Conservation (phyloP, 441 rosid species). For the Erodium chrysanthum region DNA sequence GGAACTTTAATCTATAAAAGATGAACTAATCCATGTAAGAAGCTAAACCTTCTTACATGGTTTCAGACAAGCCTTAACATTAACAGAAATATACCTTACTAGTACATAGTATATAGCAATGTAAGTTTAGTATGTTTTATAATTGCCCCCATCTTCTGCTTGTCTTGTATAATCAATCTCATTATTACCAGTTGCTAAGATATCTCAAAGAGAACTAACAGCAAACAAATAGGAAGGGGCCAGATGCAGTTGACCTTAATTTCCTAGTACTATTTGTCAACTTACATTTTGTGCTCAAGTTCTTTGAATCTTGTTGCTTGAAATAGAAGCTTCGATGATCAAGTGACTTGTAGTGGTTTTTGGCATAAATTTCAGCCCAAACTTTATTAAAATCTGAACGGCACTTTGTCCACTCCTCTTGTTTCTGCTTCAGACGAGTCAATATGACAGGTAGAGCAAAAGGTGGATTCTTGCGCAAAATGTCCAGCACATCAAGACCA, state of each 20-base stretch:
- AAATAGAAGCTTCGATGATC: constrained; percentile 98
- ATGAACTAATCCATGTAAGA: neutral
- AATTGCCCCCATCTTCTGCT: neutral
- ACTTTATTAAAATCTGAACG: constrained; percentile 94
- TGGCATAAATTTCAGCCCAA: constrained; percentile 93
- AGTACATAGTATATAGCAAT: neutral
- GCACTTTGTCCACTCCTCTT: constrained; percentile 94
- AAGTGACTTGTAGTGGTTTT: constrained; percentile 91
- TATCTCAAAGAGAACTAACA: constrained; percentile 13
- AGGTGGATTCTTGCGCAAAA: constrained; percentile 68
- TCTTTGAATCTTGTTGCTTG: constrained; percentile 93
- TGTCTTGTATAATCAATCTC: neutral
- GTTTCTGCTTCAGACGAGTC: constrained; percentile 95
- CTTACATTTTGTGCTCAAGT: constrained; percentile 84
- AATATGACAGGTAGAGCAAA: constrained; percentile 88
- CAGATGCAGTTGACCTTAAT: constrained; percentile 12
- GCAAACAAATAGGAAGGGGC: neutral
- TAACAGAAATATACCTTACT: neutral
- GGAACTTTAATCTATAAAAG: neutral
- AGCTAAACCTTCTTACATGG: neutral
- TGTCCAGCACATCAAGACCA: constrained; percentile 92
- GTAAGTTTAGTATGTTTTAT: neutral
- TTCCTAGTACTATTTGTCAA: neutral
- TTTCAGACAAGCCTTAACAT: neutral
- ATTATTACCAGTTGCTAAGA: neutral